Evolutionary conservation across 331 rosid genomes (phyloP), one percentile per base, ranked within the genome.

Genomic region (Quercus tomentella): DNA sequence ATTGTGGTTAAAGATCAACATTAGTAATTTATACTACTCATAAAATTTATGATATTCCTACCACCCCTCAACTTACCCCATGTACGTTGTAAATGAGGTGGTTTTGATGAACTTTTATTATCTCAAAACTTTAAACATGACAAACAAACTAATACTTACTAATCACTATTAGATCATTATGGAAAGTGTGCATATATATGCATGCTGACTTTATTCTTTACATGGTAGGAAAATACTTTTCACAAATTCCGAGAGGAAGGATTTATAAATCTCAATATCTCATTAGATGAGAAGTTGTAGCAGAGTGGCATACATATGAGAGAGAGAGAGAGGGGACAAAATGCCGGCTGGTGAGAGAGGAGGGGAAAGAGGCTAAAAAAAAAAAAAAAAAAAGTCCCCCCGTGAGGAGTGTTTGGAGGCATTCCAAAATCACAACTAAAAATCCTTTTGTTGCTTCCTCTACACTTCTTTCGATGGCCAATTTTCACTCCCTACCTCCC

Each of bases 361-460:
- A 60, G 84, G 22, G 31, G 68, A 69, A 76, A 41, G 77, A 60
- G 82, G 12, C 78, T 77, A 81, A 82, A 82, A 37, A 37, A 37
- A 37, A 6, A 35, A 37, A 37, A 37, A 37, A 7, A 37, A 8
- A 8, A 79, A 77, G 58, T 1, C 49, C 85, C 93, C 99, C 99
- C 99, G 99, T 96, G 99, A 96, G 94, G 93, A 77, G 90, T 93
- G 89, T 93, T 94, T 96, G 99, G 99, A 93, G 81, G 84, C 97
- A 93, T 93, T 89, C 94, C 88, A 84, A 87, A 79, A 72, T 84
- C 97, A 87, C 95, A 90, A 83, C 86, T 58, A 80, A 80, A 80
- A 84, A 86, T 78, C 80, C 78, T 88, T 89, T 90, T 88, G 91
- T 91, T 88, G 87, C 97, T 86, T 89, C 86, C 80, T 89, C 77